Base-by-base conservation (phyloP, 2,329 filamentous ascomycete species). In the Alternaria postmessia region DNA sequence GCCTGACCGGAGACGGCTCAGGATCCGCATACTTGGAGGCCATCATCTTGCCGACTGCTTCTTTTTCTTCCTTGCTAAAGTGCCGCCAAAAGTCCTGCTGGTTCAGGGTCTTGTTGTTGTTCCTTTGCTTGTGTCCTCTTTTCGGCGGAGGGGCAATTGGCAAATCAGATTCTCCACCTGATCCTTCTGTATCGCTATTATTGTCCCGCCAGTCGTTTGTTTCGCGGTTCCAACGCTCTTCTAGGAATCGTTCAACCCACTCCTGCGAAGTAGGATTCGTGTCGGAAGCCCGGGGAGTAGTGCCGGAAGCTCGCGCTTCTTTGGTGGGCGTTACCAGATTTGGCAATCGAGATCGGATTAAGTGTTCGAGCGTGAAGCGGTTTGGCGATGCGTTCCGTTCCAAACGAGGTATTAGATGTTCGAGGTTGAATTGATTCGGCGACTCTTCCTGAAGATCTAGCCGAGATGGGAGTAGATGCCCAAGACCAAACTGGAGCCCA, bases 191-290 rank as follows among this genome's bases (percentile, higher is more conserved):
- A 71, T 87, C 87, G 74, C 87, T 87, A 24, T 87, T 86, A 32
- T 65, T 92, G 76, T 92, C 96, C 67, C 93, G 85, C 93, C 93
- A 96, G 78, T 93, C 90, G 62, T 87, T 88, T 66, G 88, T 87
- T 75, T 95, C 91, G 32, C 86, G 87, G 67, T 88, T 85, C 66
- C 85, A 85, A 67, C 90, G 87, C 65, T 87, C 86, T n/a, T 89
- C 86, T n/a, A 92, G 89, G 73, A 94, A 92, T 63, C 92, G 90
- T 62, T 91, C 90, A 67, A 95, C 93, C 92, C 92, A 94, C 81
- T 93, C 91, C 77, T 94, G 90, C 54, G 94, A 86, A 83, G 74
- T 88, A 81, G 72, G 88, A 28, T 67, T 70, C 47, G 62, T 63
- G 22, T 66, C 68, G 28, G 64, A 65, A 14, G 71, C 68, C 20